phyloP scores from a whole-genome alignment of 2,329 filamentous ascomycete species.

The Monilinia fructigena region DNA sequence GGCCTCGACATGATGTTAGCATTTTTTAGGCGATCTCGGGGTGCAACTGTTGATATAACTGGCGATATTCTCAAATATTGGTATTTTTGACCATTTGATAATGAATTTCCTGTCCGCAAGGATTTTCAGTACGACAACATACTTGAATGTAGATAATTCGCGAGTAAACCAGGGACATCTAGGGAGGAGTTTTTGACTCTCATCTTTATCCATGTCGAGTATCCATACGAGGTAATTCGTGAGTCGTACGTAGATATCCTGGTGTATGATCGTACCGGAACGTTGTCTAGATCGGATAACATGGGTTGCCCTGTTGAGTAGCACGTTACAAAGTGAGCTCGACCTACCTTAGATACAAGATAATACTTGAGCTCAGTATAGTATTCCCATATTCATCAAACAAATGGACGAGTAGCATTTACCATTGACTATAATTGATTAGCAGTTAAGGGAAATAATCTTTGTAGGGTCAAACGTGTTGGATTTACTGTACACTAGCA shows the following conservation, averaged over 20 bases:
- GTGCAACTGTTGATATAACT: not conserved
- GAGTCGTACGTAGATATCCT: not conserved
- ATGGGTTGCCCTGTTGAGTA: conserved; percentile 15
- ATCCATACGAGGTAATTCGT: not conserved
- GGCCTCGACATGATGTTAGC: not conserved
- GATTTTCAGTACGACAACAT: not conserved
- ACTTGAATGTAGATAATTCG: not conserved
- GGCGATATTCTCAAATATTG: not conserved
- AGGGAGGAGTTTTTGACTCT: not conserved
- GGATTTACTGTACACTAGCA: conserved; percentile 11
- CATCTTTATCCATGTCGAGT: not conserved
- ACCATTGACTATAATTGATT: not conserved
- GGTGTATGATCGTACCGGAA: conserved; percentile 16
- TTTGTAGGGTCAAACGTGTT: not conserved
- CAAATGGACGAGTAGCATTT: not conserved
- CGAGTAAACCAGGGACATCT: not conserved
- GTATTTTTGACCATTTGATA: conserved; percentile 4
- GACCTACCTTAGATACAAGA: not conserved
- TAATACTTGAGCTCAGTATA: not conserved
- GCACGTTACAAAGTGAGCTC: conserved; percentile 9
- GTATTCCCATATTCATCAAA: not conserved
- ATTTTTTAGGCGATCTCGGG: conserved; percentile 1
- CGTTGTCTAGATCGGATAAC: conserved; percentile 12
- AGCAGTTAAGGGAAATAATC: not conserved
- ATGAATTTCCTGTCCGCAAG: not conserved